These are phyloP conservation scores for Punctularia strigosozonata DNA, from an alignment of 768 basidiomycete species.

Conservation along the genomic window DNA sequence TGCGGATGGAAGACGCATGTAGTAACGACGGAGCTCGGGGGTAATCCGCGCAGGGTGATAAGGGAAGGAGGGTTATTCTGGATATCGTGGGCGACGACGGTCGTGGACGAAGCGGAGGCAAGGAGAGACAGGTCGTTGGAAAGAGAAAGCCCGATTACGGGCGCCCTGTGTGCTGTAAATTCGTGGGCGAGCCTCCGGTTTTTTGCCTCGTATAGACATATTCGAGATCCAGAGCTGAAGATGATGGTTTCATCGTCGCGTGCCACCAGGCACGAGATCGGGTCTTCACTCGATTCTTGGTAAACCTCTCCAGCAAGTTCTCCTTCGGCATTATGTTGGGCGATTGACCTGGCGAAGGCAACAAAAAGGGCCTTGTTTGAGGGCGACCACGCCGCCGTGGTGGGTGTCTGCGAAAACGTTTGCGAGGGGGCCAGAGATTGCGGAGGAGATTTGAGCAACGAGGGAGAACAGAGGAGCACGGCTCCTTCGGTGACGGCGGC, in stretches of 20 bases:
- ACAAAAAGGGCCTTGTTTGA: conserved; percentile 4
- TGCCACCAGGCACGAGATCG: no score
- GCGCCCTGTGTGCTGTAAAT: conserved; percentile 37
- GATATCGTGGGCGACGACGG: conserved; percentile 40
- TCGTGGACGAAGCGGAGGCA: conserved; percentile 44
- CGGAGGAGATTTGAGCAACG: conserved; percentile 32
- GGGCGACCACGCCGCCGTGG: conserved; percentile 17
- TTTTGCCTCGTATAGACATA: conserved; percentile 21
- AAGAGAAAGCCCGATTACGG: conserved; percentile 42
- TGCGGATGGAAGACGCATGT: conserved; percentile 55
- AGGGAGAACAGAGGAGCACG: conserved; percentile 36
- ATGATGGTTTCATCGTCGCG: no score
- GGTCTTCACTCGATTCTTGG: no score
- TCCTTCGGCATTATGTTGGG: no score
- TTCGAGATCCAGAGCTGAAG: conserved; percentile 37
- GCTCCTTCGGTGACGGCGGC: conserved; percentile 37
- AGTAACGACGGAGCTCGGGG: conserved; percentile 24
- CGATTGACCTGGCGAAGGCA: no score
- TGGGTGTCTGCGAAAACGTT: conserved; percentile 15
- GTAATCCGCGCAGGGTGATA: conserved; percentile 44
- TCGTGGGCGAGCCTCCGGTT: conserved; percentile 30
- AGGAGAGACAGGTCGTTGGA: conserved; percentile 48
- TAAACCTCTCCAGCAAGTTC: no score
- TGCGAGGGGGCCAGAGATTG: conserved; percentile 21
- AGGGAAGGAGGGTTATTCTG: conserved; percentile 46